Base-by-base conservation (phyloP, 768 basidiomycete genomes). In the Leccinum incarnatum region DNA sequence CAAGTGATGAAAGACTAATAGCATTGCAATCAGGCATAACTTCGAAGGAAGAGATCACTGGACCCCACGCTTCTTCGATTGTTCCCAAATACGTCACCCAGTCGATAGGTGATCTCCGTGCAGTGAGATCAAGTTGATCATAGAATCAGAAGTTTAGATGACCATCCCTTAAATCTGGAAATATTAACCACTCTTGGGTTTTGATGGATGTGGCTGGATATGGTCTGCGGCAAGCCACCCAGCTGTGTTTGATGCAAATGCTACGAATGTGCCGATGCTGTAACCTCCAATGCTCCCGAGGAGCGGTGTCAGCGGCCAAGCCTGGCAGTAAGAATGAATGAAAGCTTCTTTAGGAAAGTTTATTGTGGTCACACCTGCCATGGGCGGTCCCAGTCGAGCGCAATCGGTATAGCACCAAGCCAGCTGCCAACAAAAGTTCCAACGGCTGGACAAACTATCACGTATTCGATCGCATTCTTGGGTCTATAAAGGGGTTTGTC, bases 341-440 rank as follows among this genome's bases (percentile, higher is more conserved):
- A 12, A n/a, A n/a, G 19, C 23, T 19, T 45, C 12, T 23, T 36
- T 6, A 53, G 25, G 11, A 63, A 60, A 54, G 53, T 40, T 55
- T n/a, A 59, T n/a, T 61, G 42, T 25, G 51, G 29, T 50, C 83
- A 57, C 54, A 91, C 94, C 88, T 98, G 96, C 95, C 95, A 98
- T 7, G 95, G 93, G 37, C 93, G 82, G 68, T 95, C 95, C 96
- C 96, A 98, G 74, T 98, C 96, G 17, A 98, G 83, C 0, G 93
- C 90, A 49, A 95, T 87, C 2, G 93, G 91, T 49, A 95, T 78
- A 10, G 82, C 84, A 15, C 94, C 95, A 14, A 81, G 36, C 95
- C 94, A 97, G 47, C 82, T 79, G 5, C 95, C 96, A 19, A 87
- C 29, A 46, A 89, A 62, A 0, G 90, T 77, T 42, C 92, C 92